phyloP scores from a whole-genome alignment of 2,329 filamentous ascomycete species.

The Lachnellula occidentalis region DNA sequence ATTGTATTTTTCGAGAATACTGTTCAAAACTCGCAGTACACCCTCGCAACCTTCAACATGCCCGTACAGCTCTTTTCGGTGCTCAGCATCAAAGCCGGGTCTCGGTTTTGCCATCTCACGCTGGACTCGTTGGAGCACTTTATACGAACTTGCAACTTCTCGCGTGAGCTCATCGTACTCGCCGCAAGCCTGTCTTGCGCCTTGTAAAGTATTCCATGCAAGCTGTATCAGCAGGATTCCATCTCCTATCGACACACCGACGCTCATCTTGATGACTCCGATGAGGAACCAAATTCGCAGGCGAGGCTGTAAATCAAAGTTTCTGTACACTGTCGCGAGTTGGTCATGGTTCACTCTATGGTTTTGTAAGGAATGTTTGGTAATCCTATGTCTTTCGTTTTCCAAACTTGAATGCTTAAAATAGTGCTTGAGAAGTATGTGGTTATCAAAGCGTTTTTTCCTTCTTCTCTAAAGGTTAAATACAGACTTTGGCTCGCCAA shows the following conservation, averaged over 20 bases:
- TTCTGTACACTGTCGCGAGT: no score
- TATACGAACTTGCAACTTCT: constrained; percentile 46
- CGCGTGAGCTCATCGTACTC: constrained; percentile 42
- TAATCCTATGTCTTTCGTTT: no score
- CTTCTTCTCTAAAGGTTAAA: no score
- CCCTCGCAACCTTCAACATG: neutral
- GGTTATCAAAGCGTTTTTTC: no score
- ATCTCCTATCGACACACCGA: constrained; percentile 10
- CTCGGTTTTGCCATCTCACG: constrained; percentile 48
- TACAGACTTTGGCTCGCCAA: no score
- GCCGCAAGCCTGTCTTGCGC: constrained; percentile 37
- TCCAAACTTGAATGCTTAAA: no score
- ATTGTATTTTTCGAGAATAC: constrained; percentile 9
- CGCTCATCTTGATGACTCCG: constrained; percentile 1
- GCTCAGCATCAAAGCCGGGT: constrained; percentile 30
- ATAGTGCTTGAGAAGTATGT: no score
- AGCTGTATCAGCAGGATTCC: constrained; percentile 4
- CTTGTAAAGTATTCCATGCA: constrained; percentile 2
- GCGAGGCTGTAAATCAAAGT: no score
- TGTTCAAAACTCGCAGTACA: neutral
- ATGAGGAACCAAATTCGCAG: no score
- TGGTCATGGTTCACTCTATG: no score
- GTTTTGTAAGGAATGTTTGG: no score
- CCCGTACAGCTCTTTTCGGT: constrained; percentile 4
- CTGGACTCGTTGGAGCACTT: constrained; percentile 48